Conservation (phyloP, 2,329 filamentous ascomycete genomes). For the Monosporascus sp. region DNA sequence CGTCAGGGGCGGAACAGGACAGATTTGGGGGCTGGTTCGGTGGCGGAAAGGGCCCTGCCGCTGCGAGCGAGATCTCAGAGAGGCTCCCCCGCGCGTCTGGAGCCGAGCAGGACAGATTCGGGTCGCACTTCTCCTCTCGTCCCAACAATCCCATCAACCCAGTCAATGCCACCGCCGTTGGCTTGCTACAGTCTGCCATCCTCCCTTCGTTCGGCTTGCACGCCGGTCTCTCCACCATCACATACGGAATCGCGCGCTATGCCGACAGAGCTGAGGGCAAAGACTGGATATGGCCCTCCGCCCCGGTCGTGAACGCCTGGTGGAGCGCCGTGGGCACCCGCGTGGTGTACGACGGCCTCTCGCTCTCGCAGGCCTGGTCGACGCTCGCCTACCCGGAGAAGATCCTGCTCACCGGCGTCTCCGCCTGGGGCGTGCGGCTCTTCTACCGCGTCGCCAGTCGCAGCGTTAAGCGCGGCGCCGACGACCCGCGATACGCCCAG, state of each 20-base stretch:
- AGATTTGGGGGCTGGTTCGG: slow-evolving; percentile 17
- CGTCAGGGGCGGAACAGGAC: slow-evolving; percentile 19
- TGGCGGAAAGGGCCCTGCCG: slow-evolving; percentile 5
- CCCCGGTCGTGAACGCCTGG: slow-evolving; percentile 53
- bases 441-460: slow-evolving; percentile 49
- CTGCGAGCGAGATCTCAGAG: slow-evolving; percentile 9
- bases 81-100: slow-evolving; percentile 11
- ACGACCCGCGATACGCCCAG: slow-evolving; percentile 50
- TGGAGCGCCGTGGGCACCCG: slow-evolving; percentile 53
- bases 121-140: slow-evolving; percentile 15
- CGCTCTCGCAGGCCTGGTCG: slow-evolving; percentile 39
- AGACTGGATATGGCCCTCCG: slow-evolving; percentile 53
- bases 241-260: slow-evolving; percentile 45
- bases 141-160: slow-evolving; percentile 6
- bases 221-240: slow-evolving; percentile 43
- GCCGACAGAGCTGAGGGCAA: slow-evolving; percentile 54
- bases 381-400: slow-evolving; percentile 49
- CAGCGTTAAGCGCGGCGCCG: slow-evolving; percentile 42
- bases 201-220: slow-evolving; percentile 51
- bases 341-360: slow-evolving; percentile 38
- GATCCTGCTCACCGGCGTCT: slow-evolving; percentile 50
- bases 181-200: slow-evolving; percentile 47
- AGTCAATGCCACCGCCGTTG: slow-evolving; percentile 30
- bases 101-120: slow-evolving; percentile 16
- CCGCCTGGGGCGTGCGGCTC: slow-evolving; percentile 51